A percentile compares a stretch with the other conserved stretches of the same genome.
Conservation (phyloP, 176 grass and related monocot genomes). For the Neostapfia colusana region DNA sequence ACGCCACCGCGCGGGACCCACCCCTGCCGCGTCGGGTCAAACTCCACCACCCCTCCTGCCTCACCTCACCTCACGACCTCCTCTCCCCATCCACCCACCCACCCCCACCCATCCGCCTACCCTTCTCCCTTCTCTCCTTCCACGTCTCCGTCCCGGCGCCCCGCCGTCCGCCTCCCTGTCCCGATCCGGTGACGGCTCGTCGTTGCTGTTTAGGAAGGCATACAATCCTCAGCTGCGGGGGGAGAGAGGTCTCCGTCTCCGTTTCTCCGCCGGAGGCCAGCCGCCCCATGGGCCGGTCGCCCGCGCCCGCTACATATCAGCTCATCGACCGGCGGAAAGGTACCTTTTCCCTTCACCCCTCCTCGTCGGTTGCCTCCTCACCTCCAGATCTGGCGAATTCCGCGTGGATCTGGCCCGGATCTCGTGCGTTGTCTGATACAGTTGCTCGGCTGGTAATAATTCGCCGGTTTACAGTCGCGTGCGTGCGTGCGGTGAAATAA, state of each 20-base stretch:
- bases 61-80: no score
- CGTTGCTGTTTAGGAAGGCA: background rate
- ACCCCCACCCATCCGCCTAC: conserved; percentile 17
- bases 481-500: background rate
- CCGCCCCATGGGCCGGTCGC: conserved; percentile 54
- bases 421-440: background rate
- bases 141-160: background rate
- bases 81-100: conserved; percentile 39
- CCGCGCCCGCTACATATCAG: conserved; percentile 39
- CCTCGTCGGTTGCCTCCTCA: background rate
- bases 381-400: conserved; percentile 33
- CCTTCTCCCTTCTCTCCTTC: background rate
- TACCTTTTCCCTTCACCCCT: background rate
- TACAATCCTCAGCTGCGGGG: background rate
- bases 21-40: conserved; percentile 48
- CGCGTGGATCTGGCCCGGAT: conserved; percentile 44
- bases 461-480: background rate
- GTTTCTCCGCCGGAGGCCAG: conserved; percentile 8
- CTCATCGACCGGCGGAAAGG: conserved; percentile 55
- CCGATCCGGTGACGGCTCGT: background rate
- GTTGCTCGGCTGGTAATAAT: background rate
- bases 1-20: conserved; percentile 32
- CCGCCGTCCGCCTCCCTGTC: background rate
- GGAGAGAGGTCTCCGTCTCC: conserved; percentile 2
- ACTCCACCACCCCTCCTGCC: conserved; percentile 35